Evolutionary conservation across 176 grass and related monocot species (phyloP).

Genomic region (Raddia distichophylla): DNA sequence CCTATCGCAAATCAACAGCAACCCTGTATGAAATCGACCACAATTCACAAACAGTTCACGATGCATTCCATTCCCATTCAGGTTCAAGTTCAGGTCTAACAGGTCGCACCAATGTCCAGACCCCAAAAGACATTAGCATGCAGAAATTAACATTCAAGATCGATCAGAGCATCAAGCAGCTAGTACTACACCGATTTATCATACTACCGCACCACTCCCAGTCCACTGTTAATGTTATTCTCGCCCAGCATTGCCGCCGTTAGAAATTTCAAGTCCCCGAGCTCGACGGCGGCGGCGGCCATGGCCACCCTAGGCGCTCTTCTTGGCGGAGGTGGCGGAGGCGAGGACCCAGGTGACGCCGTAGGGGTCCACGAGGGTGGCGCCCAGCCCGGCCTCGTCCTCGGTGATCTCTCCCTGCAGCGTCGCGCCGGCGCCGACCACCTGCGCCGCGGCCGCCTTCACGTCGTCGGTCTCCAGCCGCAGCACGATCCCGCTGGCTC

Average conservation of each 20-base stretch:
- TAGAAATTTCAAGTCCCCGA: not conserved
- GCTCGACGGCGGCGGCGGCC: not conserved
- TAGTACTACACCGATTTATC: conserved; percentile 4
- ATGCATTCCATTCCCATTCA: not conserved
- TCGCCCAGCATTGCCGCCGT: not conserved
- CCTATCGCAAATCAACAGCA: not conserved
- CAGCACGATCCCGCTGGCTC: conserved; percentile 10
- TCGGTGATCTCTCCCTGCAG: conserved; percentile 42
- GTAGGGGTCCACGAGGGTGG: conserved; percentile 57
- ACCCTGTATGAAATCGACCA: too few species aligned
- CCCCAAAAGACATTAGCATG: not conserved
- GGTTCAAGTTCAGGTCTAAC: not conserved
- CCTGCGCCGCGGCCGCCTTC: conserved; percentile 42
- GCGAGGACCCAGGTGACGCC: conserved; percentile 53
- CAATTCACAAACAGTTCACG: not conserved
- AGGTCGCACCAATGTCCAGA: conserved; percentile 15
- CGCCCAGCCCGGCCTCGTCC: conserved; percentile 26
- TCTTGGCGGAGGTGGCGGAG: conserved; percentile 27
- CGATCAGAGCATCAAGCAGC: not conserved
- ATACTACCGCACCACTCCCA: not conserved
- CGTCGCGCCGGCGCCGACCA: conserved; percentile 38
- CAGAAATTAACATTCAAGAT: not conserved
- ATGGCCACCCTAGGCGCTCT: conserved; percentile 16
- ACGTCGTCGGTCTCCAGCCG: conserved; percentile 48
- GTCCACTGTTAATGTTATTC: not conserved